phyloP scores from a whole-genome alignment of 23 red algal genomes.

The Pyropia haitanensis region DNA sequence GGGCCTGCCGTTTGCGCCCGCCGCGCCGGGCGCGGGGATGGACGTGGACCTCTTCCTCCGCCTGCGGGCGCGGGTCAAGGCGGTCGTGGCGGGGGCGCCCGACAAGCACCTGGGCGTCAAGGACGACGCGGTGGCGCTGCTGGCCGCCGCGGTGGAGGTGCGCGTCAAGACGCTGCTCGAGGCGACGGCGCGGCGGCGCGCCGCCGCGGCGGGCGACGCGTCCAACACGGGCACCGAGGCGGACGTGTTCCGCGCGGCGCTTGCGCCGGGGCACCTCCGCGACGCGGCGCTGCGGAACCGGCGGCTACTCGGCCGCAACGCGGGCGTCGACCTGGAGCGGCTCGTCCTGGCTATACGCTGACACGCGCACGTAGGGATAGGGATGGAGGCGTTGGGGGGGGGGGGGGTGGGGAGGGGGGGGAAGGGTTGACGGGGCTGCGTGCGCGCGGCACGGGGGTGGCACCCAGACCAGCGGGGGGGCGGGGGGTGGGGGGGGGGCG shows the following conservation, averaged over 20 bases:
- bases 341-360: conserved; percentile 34
- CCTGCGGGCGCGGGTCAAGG: conserved; percentile 34
- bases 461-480: too few species aligned
- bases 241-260: too few species aligned
- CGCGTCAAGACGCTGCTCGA: conserved; percentile 49
- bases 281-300: conserved; percentile 19
- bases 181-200: conserved; percentile 14
- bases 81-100: too few species aligned
- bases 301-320: conserved; percentile 14
- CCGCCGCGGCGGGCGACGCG: neutral
- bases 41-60: conserved; percentile 62
- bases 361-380: conserved; percentile 1
- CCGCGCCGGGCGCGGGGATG: conserved; percentile 29
- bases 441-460: too few species aligned
- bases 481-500: too few species aligned
- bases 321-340: conserved; percentile 39
- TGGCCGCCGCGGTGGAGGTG: conserved; percentile 31
- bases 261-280: conserved; percentile 1
- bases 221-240: neutral
- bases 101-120: conserved; percentile 9
- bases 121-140: conserved; percentile 50
- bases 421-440: too few species aligned
- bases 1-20: conserved; percentile 53
- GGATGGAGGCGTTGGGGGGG: neutral
- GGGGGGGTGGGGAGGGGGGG: too few species aligned